Conservation (phyloP, 495 filamentous ascomycete species). For the Aspergillus biplanus region DNA sequence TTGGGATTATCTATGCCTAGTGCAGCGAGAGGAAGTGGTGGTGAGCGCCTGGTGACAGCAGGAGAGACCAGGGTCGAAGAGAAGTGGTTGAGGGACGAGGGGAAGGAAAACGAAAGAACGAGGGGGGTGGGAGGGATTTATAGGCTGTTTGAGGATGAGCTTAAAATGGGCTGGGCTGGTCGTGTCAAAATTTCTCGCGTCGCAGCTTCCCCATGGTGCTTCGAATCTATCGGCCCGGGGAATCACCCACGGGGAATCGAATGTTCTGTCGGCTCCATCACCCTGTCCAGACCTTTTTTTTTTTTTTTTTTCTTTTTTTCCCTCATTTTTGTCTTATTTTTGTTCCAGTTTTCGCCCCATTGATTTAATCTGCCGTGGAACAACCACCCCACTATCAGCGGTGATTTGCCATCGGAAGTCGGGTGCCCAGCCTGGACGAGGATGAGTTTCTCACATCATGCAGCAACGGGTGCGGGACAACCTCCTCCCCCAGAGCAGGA, state of each 20-base stretch:
- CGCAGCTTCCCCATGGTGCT: conserved; percentile 18
- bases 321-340: no score
- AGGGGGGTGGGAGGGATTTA: conserved; percentile 7
- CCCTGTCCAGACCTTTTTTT: neutral
- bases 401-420: no score
- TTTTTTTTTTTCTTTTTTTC: conserved; percentile 3
- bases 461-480: neutral
- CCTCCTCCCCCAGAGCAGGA: neutral
- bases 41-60: neutral
- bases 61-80: neutral
- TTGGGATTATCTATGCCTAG: conserved; percentile 1
- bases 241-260: conserved; percentile 27
- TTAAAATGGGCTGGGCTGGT: conserved; percentile 1
- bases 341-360: conserved; percentile 3
- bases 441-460: no score
- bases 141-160: conserved; percentile 7
- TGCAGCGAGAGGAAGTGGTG: neutral
- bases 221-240: conserved; percentile 23
- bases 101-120: conserved; percentile 5
- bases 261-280: conserved; percentile 20
- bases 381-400: no score
- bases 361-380: neutral
- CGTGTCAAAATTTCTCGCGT: conserved; percentile 6
- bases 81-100: conserved; percentile 3
- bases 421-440: no score